phyloP scores from a whole-genome alignment of 495 filamentous ascomycete species.

The Mytilinidion resinicola region DNA sequence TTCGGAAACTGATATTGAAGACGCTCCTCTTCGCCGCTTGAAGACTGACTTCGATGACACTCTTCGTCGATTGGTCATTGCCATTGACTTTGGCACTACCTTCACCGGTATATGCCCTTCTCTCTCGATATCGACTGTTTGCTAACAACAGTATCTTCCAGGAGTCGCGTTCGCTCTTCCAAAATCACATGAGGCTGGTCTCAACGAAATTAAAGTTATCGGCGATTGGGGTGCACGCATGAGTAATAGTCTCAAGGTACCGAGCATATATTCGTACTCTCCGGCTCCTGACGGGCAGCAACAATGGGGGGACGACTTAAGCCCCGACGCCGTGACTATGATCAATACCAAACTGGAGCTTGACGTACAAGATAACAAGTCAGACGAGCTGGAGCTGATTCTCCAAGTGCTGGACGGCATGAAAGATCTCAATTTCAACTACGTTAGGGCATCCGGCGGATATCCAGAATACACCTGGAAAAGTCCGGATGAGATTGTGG shows the following conservation, averaged over 20 bases:
- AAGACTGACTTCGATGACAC: not conserved
- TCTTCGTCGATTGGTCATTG: conserved; percentile 9
- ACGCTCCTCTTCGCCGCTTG: not conserved
- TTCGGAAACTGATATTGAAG: not conserved
- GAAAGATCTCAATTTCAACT: conserved; percentile 14
- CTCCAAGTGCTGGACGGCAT: conserved; percentile 13
- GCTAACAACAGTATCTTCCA: not conserved
- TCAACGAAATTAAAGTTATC: conserved; percentile 13
- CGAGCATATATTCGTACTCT: conserved; percentile 20
- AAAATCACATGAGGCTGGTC: not conserved
- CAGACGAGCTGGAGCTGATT: conserved; percentile 14
- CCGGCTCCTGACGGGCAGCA: not conserved
- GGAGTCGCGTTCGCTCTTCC: conserved; percentile 15
- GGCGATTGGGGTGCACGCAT: conserved; percentile 1
- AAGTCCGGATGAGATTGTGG: conserved; percentile 14
- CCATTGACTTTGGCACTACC: conserved; percentile 18
- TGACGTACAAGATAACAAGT: conserved; percentile 2
- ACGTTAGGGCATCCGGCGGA: conserved; percentile 3
- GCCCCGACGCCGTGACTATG: conserved; percentile 13
- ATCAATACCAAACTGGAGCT: conserved; percentile 19
- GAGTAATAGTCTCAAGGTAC: conserved; percentile 10
- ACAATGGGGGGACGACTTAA: conserved; percentile 15
- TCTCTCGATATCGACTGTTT: not conserved
- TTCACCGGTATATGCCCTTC: conserved; percentile 9
- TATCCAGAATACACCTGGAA: conserved; percentile 11